Evolutionary conservation across 352 stramenopile species (phyloP).

Genomic region (Pythium sukuiense): DNA sequence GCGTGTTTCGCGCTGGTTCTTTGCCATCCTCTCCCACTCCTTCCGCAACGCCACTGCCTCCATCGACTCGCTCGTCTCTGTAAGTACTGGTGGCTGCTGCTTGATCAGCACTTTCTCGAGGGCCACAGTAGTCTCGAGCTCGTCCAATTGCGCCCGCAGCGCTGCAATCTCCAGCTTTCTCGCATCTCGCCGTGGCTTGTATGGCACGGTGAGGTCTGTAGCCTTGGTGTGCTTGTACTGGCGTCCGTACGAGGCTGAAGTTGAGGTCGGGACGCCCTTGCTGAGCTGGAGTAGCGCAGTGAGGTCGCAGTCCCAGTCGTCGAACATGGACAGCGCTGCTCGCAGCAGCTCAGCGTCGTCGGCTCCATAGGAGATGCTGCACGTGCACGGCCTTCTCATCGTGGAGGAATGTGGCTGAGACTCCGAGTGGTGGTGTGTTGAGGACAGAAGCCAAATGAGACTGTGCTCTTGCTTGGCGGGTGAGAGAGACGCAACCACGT

Average conservation of each 20-base stretch:
- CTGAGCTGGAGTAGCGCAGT: not conserved
- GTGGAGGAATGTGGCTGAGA: no score
- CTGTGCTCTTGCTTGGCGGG: no score
- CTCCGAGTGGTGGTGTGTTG: no score
- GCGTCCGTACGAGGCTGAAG: not conserved
- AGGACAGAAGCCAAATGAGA: no score
- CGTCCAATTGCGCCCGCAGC: not conserved
- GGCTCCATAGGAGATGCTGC: not conserved
- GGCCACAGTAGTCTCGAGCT: not conserved
- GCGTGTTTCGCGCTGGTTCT: slow-evolving; percentile 1
- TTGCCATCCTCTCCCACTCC: slow-evolving; percentile 13
- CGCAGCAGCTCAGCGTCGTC: not conserved
- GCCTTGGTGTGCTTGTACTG: not conserved
- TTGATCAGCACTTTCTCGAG: not conserved
- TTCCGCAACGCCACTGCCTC: not conserved
- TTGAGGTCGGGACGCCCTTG: no score
- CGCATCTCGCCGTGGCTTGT: not conserved
- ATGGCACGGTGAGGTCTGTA: not conserved
- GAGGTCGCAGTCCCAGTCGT: slow-evolving; percentile 2
- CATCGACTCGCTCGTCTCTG: not conserved
- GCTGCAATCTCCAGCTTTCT: slow-evolving; percentile 1
- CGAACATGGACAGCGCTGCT: not conserved
- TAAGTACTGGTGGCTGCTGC: not conserved
- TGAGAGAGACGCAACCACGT: no score
- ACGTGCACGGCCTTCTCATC: no score